Evolutionary conservation across 805 yeast species (phyloP), one percentile per base, ranked within the genome.

Genomic region (Zygosaccharomyces gambellarensis): DNA sequence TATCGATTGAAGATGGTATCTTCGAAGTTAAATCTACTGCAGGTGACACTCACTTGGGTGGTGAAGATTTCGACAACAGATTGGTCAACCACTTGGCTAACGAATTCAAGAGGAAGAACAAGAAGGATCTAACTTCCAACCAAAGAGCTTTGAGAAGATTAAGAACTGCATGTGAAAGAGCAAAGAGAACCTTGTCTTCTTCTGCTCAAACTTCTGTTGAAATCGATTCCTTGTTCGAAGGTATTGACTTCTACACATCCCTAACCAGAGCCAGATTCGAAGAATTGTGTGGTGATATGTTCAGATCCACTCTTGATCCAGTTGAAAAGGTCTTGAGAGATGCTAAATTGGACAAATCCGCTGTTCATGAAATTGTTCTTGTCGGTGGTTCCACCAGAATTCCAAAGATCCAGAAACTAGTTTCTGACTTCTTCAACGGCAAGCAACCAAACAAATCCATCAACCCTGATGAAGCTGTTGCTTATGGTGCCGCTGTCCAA

Each of bases 311-410:
- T 55, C 70, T 90, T 58, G 95, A 88, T 63, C 98, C 98, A 59
- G 98, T 92, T 64, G 97, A 90, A 79, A 87, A 87, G 80, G 97
- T 92, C 56, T 83, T 90, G 76, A 83, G 82, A 73, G 97, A 92
- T 72, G 80, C 98, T 62, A 90, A 90, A 80, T 75, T 88, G 62
- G 95, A 87, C 79, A 90, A 92, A 79, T 82, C 96, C 50, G 82
- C 81, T 67, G 95, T 90, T 65, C 79, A 92, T 74, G 97, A 92
- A 79, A 88, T 90, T 69, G 98, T 90, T 62, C 78, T 90, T 55
- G 98, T 90, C 64, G 97, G 97, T 82, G 97, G 97, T 78, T 90
- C 97, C 60, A 90, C 97, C 67, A 90, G 97, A 86, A 90, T 90
- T 79, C 98, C 98, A 80, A 90, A 88, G 81, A 85, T 92, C 63